Evolutionary conservation across 345 rosid genomes (phyloP).

Genomic region (Brassica carinata): DNA sequence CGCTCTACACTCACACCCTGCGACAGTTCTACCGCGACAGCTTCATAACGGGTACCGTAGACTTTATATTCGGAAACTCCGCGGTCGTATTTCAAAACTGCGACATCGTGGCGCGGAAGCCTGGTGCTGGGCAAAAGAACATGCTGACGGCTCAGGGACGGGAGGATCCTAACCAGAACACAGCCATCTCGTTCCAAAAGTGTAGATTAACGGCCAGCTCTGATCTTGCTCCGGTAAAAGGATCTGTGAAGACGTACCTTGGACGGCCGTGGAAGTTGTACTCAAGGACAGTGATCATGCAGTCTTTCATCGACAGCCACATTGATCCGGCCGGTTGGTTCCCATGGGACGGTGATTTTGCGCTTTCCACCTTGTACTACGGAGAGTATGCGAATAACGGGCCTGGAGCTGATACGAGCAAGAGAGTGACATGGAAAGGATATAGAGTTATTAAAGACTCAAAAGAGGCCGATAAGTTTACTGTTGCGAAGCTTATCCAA

Average conservation of each 20-base stretch:
- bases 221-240: constrained; percentile 56
- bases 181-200: constrained; percentile 79
- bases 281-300: constrained; percentile 69
- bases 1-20: constrained; percentile 65
- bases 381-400: constrained; percentile 80
- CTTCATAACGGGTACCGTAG: constrained; percentile 68
- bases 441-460: constrained; percentile 54
- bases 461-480: constrained; percentile 64
- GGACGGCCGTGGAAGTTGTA: constrained; percentile 89
- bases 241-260: constrained; percentile 56
- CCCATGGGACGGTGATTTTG: constrained; percentile 64
- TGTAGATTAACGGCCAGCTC: constrained; percentile 55
- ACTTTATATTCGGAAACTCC: constrained; percentile 77
- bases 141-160: constrained; percentile 83
- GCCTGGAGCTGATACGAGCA: constrained; percentile 62
- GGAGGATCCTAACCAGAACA: constrained; percentile 65
- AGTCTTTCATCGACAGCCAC: constrained; percentile 60
- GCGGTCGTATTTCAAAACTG: constrained; percentile 77
- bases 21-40: constrained; percentile 79
- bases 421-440: constrained; percentile 73
- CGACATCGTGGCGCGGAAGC: constrained; percentile 62
- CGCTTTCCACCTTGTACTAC: constrained; percentile 69
- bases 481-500: constrained; percentile 69
- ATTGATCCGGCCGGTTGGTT: constrained; percentile 84
- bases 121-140: constrained; percentile 59